A percentile compares a stretch with the other conserved stretches of the same genome.
Evolutionary conservation across 2,329 filamentous ascomycete species (phyloP).

Genomic region (Cordyceps fumosorosea): DNA sequence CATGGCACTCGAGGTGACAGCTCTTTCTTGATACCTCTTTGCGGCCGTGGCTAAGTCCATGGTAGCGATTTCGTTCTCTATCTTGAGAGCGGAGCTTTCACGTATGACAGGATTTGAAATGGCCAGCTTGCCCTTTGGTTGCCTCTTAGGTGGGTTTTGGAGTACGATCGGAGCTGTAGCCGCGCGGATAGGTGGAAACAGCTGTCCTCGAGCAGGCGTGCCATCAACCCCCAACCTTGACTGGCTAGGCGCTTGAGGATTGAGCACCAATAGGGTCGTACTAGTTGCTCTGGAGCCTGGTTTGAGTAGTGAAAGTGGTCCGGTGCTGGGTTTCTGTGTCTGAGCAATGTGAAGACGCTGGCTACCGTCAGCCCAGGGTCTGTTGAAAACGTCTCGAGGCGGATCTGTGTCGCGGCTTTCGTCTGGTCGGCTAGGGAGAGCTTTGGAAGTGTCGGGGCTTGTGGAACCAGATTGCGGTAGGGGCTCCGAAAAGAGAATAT

Average conservation of each 20-base stretch:
- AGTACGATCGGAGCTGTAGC: slow-evolving; percentile 19
- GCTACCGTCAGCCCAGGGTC: not conserved
- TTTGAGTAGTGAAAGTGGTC: not conserved
- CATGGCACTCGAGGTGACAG: not conserved
- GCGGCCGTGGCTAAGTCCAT: slow-evolving; percentile 45
- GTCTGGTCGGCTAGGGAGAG: not conserved
- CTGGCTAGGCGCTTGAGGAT: slow-evolving; percentile 31
- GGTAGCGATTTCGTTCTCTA: slow-evolving; percentile 40
- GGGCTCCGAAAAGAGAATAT: not conserved
- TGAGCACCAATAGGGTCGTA: slow-evolving; percentile 30
- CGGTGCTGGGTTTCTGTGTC: not conserved
- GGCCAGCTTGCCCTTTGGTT: slow-evolving; percentile 31
- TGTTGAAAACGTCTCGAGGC: not conserved
- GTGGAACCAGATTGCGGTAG: not conserved
- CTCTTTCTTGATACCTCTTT: slow-evolving; percentile 35
- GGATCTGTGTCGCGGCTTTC: not conserved
- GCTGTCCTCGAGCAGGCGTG: slow-evolving; percentile 32
- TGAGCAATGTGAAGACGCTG: not conserved
- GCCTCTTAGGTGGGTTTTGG: slow-evolving; percentile 19
- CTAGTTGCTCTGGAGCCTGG: not conserved
- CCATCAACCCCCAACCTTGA: slow-evolving; percentile 31
- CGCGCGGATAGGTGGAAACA: slow-evolving; percentile 36
- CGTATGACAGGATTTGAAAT: slow-evolving; percentile 46
- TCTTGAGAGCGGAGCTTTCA: slow-evolving; percentile 29
- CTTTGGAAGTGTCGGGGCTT: not conserved